Conservation (phyloP, 176 grass and related monocot species). For the Secale cereale region DNA sequence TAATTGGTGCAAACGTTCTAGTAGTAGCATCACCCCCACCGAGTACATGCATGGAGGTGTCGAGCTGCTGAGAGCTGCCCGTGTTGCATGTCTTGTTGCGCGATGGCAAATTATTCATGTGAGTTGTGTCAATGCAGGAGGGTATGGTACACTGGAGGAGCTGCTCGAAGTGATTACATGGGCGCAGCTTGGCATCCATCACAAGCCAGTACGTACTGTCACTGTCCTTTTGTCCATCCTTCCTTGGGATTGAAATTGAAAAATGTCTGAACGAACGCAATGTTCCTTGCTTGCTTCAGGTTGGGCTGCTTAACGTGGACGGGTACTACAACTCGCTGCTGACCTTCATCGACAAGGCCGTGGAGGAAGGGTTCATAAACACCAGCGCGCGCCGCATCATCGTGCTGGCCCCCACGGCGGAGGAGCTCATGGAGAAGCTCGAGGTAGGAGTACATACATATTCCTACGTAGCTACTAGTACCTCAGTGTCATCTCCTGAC, state of each 20-base stretch:
- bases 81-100: background rate
- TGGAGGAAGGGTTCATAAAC: slow-evolving; percentile 97
- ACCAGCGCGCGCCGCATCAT: slow-evolving; percentile 83
- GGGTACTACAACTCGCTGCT: slow-evolving; percentile 99
- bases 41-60: background rate
- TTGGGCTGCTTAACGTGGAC: slow-evolving; percentile 96
- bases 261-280: background rate
- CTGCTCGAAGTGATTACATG: slow-evolving; percentile 98
- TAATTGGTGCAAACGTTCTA: background rate
- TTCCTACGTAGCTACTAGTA: background rate
- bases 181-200: slow-evolving; percentile 98
- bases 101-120: background rate
- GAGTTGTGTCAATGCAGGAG: slow-evolving; percentile 50
- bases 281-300: slow-evolving; percentile 30
- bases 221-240: background rate
- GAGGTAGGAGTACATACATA: slow-evolving; percentile 56
- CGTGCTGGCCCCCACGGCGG: slow-evolving; percentile 77
- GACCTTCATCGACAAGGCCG: slow-evolving; percentile 98
- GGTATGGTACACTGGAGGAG: slow-evolving; percentile 97
- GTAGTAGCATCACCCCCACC: background rate
- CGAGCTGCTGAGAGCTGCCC: background rate
- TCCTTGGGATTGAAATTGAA: background rate
- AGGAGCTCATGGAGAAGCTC: slow-evolving; percentile 91
- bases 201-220: slow-evolving; percentile 67
- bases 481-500: background rate